Percentiles rank a stretch among this genome's conserved stretches.
These are phyloP conservation scores for Aspergillus baeticus DNA, from an alignment of 495 filamentous ascomycete genomes.

Conservation along the genomic window DNA sequence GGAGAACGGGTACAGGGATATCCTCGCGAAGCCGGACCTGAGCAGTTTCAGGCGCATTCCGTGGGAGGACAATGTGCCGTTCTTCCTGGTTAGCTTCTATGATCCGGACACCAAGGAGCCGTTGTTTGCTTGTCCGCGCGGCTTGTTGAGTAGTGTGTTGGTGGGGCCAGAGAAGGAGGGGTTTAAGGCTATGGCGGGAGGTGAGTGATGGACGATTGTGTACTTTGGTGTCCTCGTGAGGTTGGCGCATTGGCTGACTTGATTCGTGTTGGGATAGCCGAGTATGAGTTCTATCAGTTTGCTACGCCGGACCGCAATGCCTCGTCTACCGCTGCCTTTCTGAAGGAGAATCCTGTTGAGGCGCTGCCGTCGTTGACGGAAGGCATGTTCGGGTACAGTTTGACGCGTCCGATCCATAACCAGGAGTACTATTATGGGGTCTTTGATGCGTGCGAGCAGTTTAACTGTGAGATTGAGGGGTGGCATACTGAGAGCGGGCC, in stretches of 20 bases:
- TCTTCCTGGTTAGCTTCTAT: slow-evolving; percentile 87
- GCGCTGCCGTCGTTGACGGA: slow-evolving; percentile 78
- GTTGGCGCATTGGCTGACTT: neutral
- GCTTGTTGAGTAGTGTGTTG: slow-evolving; percentile 64
- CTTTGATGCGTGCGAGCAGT: slow-evolving; percentile 77
- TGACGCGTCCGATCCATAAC: slow-evolving; percentile 90
- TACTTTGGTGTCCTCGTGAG: neutral
- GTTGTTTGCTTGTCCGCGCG: slow-evolving; percentile 79
- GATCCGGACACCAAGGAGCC: slow-evolving; percentile 56
- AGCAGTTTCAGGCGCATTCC: slow-evolving; percentile 83
- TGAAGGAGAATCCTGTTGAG: slow-evolving; percentile 69
- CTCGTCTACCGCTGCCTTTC: slow-evolving; percentile 70
- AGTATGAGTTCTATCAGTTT: slow-evolving; percentile 98
- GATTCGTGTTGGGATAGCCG: slow-evolving; percentile 61
- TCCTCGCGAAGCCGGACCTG: slow-evolving; percentile 83
- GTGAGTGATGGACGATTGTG: slow-evolving; percentile 59
- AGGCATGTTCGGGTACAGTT: slow-evolving; percentile 97
- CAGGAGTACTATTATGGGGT: slow-evolving; percentile 93
- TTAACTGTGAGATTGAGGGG: slow-evolving; percentile 83
- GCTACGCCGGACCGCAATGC: slow-evolving; percentile 66
- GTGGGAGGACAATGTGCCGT: slow-evolving; percentile 90
- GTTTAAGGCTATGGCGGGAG: slow-evolving; percentile 87
- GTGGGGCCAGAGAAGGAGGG: slow-evolving; percentile 66
- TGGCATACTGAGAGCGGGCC: slow-evolving; percentile 98
- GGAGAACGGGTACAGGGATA: slow-evolving; percentile 88